These are phyloP conservation scores for Trichoderma pleuroti DNA, from an alignment of 2,329 filamentous ascomycete species.

Conservation along the genomic window DNA sequence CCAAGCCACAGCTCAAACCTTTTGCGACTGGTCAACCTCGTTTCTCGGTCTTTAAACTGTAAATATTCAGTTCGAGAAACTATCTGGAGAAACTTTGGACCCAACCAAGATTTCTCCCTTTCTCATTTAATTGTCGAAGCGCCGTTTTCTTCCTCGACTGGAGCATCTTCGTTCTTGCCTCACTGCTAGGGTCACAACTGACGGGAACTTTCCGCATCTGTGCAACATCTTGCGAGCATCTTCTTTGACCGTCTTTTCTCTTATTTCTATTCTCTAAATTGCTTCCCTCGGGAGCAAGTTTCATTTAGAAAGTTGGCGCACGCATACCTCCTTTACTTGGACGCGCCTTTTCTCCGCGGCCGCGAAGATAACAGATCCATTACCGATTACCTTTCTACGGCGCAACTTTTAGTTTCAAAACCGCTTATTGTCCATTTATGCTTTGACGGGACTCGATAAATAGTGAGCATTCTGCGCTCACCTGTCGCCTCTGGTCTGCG, in stretches of 20 bases:
- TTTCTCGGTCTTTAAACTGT: neutral
- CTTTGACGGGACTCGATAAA: neutral
- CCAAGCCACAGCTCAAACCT: neutral
- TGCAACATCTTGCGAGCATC: neutral
- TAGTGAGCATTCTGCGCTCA: neutral
- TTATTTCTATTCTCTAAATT: neutral
- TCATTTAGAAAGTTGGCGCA: neutral
- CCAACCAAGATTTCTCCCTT: neutral
- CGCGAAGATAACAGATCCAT: too few species aligned
- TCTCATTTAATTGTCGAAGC: neutral
- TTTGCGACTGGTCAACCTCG: neutral
- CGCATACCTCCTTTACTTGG: neutral
- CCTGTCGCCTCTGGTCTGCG: neutral
- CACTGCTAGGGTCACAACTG: neutral
- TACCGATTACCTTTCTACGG: neutral
- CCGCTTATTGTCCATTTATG: neutral
- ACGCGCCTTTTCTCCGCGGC: neutral
- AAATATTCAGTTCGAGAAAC: neutral
- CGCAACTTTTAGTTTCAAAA: neutral
- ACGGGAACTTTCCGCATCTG: neutral
- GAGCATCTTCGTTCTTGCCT: neutral
- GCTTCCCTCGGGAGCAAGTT: neutral
- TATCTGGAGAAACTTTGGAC: neutral
- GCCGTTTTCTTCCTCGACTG: neutral
- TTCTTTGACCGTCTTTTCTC: neutral